Evolutionary conservation across 257 asterid species (phyloP), one percentile per base, ranked within the genome.

Genomic region (Voacanga thouarsii): DNA sequence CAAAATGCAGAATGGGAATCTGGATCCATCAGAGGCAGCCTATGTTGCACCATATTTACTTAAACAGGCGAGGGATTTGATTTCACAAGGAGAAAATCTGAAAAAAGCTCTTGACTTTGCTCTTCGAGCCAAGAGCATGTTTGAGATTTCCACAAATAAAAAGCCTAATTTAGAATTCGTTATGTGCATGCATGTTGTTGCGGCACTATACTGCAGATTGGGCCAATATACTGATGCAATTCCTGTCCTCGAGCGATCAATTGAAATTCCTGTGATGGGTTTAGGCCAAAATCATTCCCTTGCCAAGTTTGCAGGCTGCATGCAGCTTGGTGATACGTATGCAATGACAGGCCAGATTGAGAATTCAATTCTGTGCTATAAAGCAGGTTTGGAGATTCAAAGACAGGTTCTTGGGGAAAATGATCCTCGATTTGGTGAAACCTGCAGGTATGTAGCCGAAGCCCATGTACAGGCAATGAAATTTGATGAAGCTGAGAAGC

Each of bases 321-420:
- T 96, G 99, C 99, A 96, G 81, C 77, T 96, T 44, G 99, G 98
- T 6, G 99, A 96, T 75, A 96, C 96, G 1, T 88, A 93, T 77
- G 97, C 98, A 5, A 89, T 90, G 96, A 82, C 87, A 5, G 97
- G 98, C 5, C 92, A 92, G 81, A 87, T 92, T 14, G 96, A 93
- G 89, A 90, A 90, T 65, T 93, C 99, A 0, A 85, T 93, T 39
- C 76, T 89, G 55, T 83, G 87, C 14, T 96, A 96, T 71, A 89
- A 85, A 0, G 97, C 96, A 14, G 99, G 97, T 33, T 83, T 91
- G 75, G 99, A 93, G 86, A 93, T 96, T 24, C 99, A 96, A 67
- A 80, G 90, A 6, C 96, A 89, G 60, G 91, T 87, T 14, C 87
- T 96, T 33, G 99, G 99, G 6, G 96, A 87, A 67, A 88, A 88